A percentile compares a stretch with the other conserved stretches of the same genome.
phyloP scores from a whole-genome alignment of 2,329 filamentous ascomycete genomes.

The Botryotinia narcissicola region DNA sequence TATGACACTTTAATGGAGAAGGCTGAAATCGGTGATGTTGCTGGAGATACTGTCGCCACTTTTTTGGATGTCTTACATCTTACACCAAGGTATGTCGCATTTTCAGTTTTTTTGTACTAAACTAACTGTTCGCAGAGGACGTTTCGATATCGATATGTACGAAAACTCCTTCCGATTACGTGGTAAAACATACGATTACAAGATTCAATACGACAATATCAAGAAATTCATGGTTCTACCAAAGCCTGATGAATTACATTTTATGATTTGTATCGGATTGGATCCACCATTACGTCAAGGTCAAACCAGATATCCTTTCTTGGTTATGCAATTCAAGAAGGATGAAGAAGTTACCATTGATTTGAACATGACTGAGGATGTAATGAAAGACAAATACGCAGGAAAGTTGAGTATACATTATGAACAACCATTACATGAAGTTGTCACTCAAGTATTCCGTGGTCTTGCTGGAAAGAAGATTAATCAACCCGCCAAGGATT shows the following conservation, averaged over 20 bases:
- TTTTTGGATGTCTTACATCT: conserved; percentile 97
- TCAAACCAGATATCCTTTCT: conserved; percentile 95
- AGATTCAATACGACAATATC: conserved; percentile 96
- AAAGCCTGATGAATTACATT: conserved; percentile 97
- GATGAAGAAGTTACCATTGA: conserved; percentile 97
- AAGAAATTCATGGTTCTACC: conserved; percentile 99
- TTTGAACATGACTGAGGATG: conserved; percentile 90
- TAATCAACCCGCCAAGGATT: conserved; percentile 89
- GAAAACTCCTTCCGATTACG: conserved; percentile 94
- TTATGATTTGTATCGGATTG: conserved; percentile 88
- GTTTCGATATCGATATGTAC: conserved; percentile 99
- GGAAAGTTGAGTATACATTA: conserved; percentile 87
- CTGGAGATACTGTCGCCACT: conserved; percentile 96
- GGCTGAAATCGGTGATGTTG: conserved; percentile 97
- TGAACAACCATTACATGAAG: conserved; percentile 88
- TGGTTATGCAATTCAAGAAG: conserved; percentile 98
- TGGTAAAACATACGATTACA: conserved; percentile 99
- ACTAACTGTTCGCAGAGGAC: conserved; percentile 64
- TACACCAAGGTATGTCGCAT: conserved; percentile 70
- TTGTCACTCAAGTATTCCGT: conserved; percentile 93
- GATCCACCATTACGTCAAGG: conserved; percentile 95
- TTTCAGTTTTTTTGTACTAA: background rate
- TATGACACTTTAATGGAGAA: conserved; percentile 98
- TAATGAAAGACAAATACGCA: conserved; percentile 82
- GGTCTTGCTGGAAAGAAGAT: conserved; percentile 94